Evolutionary conservation across 768 basidiomycete genomes (phyloP), one percentile per base, ranked within the genome.

Genomic region (Rhodosporidiobolus sp.): DNA sequence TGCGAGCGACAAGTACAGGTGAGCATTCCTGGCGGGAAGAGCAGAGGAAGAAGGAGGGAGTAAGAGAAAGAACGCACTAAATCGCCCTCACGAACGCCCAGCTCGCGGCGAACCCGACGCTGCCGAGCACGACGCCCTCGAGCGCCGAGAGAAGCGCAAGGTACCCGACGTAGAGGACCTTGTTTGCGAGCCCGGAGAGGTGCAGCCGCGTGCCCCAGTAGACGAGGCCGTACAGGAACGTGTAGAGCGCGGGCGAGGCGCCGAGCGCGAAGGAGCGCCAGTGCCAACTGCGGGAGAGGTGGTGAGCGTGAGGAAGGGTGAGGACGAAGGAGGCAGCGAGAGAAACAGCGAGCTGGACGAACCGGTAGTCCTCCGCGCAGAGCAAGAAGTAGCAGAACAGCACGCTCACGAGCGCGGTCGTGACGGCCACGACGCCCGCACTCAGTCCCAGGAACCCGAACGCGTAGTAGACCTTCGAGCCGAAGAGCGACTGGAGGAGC

Each of bases 301-400:
- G n/a, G 43, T 46, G 34, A 35, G 38, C 22, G 63, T 61, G 65
- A n/a, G 22, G 35, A 24, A 38, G 20, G 8, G 30, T 24, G 16
- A 57, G 77, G 48, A 73, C 70, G 28, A 63, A 7, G 49, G 45
- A 60, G 53, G 1, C 32, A 38, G 45, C n/a, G 53, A 26, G 20
- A 46, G 10, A 26, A 54, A 32, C 28, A 30, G 50, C 16, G 10
- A 22, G n/a, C n/a, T n/a, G n/a, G n/a, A n/a, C 73, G 61, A 65
- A 91, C 89, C 91, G 84, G 80, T 96, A 97, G 78, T 98, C 94
- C 81, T 97, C 95, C 11, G 92, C 90, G 73, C 94, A 97, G 24
- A 98, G 85, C 63, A 87, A 84, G 82, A 97, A 96, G 82, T 98
- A 83, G 34, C 75, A 75, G 67, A 82, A 79, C 24, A 83, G 48